A percentile compares a stretch with the other conserved stretches of the same genome.
Evolutionary conservation across 2,329 filamentous ascomycete genomes (phyloP).

Genomic region (Cladosporium sp.): DNA sequence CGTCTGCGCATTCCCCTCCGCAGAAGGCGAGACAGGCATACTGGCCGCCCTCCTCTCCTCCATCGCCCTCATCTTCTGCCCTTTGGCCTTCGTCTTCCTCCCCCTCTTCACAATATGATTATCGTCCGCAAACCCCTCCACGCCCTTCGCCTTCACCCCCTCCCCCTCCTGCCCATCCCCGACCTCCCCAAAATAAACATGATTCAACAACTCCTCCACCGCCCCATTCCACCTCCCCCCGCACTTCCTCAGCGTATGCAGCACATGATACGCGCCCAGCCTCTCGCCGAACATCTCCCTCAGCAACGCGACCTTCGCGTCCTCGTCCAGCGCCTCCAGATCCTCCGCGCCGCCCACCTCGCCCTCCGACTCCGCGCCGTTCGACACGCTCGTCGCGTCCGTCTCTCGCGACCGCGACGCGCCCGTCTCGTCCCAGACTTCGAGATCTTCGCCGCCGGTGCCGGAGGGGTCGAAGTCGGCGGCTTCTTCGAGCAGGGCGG

Average conservation of each 20-base stretch:
- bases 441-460: conserved; percentile 42
- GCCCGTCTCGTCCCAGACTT: conserved; percentile 34
- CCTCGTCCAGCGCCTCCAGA: conserved; percentile 43
- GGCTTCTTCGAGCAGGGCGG: conserved; percentile 61
- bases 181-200: conserved; percentile 68
- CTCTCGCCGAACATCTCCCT: conserved; percentile 65
- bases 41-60: conserved; percentile 20
- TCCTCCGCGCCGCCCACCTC: conserved; percentile 24
- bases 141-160: conserved; percentile 54
- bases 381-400: conserved; percentile 44
- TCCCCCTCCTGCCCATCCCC: conserved; percentile 41
- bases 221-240: conserved; percentile 61
- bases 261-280: conserved; percentile 56
- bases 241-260: conserved; percentile 60
- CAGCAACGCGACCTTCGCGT: conserved; percentile 59
- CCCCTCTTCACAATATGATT: conserved; percentile 38
- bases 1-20: conserved; percentile 15
- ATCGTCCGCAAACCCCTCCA: conserved; percentile 72
- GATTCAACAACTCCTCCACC: conserved; percentile 74
- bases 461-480: conserved; percentile 75
- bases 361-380: conserved; percentile 36
- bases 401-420: conserved; percentile 42
- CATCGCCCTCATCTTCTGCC: conserved; percentile 30
- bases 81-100: conserved; percentile 42
- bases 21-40: conserved; percentile 21